A percentile compares a stretch with the other conserved stretches of the same genome.
Conservation (phyloP, 768 basidiomycete species). For the Psilocybe subaeruginosa region DNA sequence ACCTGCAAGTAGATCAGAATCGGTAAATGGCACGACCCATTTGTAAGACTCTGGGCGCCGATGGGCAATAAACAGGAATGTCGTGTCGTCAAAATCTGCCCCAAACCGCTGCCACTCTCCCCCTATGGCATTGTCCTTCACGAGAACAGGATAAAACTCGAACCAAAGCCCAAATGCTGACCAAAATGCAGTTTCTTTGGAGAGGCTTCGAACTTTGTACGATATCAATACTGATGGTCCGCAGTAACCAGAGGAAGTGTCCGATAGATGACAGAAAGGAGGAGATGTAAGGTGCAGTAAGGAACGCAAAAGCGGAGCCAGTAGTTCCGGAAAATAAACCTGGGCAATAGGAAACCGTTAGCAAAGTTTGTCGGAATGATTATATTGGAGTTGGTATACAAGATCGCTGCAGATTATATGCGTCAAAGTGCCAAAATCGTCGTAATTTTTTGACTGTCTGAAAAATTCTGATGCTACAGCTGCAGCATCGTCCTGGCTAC, state of each 20-base stretch:
- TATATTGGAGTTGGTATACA: constrained; percentile 43
- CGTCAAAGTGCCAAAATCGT: constrained; percentile 36
- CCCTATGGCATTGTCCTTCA: constrained; percentile 23
- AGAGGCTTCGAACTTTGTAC: constrained; percentile 75
- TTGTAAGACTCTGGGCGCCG: constrained; percentile 59
- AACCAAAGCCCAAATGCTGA: constrained; percentile 82
- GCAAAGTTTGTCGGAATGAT: not conserved
- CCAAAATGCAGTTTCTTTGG: constrained; percentile 81
- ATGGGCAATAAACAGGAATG: constrained; percentile 64
- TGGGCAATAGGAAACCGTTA: constrained; percentile 28
- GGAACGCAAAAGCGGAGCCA: constrained; percentile 75
- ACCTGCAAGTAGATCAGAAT: constrained; percentile 60
- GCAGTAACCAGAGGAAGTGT: constrained; percentile 13
- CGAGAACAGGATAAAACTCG: constrained; percentile 58
- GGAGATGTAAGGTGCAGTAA: constrained; percentile 72
- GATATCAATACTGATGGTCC: constrained; percentile 58
- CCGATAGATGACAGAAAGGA: constrained; percentile 33
- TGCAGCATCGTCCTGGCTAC: constrained; percentile 46
- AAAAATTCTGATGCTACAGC: constrained; percentile 43
- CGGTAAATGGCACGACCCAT: constrained; percentile 56
- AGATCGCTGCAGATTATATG: constrained; percentile 87
- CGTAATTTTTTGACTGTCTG: not conserved
- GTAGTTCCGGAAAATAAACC: constrained; percentile 87
- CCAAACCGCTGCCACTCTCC: constrained; percentile 47
- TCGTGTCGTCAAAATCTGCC: constrained; percentile 40